phyloP scores from a whole-genome alignment of 371 early-diverging fungal species.

The Rhizopus sp. region DNA sequence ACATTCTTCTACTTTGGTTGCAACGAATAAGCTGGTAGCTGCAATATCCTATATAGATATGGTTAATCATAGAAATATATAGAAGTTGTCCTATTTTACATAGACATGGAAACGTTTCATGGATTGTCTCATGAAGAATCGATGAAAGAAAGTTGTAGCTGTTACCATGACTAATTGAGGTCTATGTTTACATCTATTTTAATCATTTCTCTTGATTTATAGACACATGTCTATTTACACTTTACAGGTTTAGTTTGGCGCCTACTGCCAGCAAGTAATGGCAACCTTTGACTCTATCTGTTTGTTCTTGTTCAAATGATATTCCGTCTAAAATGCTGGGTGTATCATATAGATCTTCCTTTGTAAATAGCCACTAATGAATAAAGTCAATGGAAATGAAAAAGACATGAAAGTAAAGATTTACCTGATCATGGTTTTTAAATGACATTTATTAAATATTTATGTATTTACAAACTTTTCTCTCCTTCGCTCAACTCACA shows the following conservation, averaged over 20 bases:
- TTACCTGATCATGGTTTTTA: conserved; percentile 3
- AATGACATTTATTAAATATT: background rate
- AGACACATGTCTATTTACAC: conserved; percentile 3
- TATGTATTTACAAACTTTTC: background rate
- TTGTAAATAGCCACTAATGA: conserved; percentile 68
- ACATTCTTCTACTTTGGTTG: conserved; percentile 82
- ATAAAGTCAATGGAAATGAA: background rate
- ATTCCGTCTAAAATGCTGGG: conserved; percentile 59
- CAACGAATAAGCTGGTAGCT: conserved; percentile 74
- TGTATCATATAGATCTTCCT: conserved; percentile 66
- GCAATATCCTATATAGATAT: conserved; percentile 68
- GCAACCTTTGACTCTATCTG: conserved; percentile 66
- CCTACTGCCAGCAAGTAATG: conserved; percentile 67
- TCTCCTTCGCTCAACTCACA: background rate
- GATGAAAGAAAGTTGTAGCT: conserved; percentile 75
- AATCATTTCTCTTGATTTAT: background rate
- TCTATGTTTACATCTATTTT: conserved; percentile 23
- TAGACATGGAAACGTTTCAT: conserved; percentile 63
- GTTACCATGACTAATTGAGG: conserved; percentile 71
- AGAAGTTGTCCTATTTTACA: conserved; percentile 55
- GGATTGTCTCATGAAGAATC: conserved; percentile 82
- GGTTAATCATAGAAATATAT: too few species aligned
- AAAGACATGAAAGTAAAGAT: background rate
- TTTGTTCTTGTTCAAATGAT: conserved; percentile 54
- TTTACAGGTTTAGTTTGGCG: conserved; percentile 61